Conservation (phyloP, 2,329 filamentous ascomycete genomes). For the Pseudocercospora ulei region DNA sequence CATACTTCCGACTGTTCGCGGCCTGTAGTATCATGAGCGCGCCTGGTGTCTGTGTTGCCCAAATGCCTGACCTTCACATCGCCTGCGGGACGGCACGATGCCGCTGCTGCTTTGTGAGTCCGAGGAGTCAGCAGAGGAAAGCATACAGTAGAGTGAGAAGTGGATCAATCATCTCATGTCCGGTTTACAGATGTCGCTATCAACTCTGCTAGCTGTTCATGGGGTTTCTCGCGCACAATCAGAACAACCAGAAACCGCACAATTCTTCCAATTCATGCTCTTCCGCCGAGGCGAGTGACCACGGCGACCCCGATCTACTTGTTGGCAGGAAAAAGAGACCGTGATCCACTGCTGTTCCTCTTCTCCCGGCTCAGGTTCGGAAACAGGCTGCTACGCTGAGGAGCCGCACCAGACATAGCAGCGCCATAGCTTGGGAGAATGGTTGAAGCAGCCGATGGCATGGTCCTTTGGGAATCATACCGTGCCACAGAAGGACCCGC, state of each 20-base stretch:
- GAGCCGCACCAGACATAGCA: neutral
- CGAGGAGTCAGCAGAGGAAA: no score
- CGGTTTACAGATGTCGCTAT: constrained; percentile 5
- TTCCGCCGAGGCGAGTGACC: constrained; percentile 1
- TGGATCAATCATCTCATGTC: no score
- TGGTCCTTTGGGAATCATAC: no score
- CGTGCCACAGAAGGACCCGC: no score
- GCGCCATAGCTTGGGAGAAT: constrained; percentile 2
- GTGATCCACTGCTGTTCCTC: constrained; percentile 1
- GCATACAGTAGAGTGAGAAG: no score
- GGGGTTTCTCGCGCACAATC: constrained; percentile 2
- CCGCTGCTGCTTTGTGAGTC: no score
- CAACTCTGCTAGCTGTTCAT: constrained; percentile 7
- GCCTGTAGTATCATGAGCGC: no score
- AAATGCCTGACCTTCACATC: no score
- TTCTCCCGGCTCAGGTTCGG: neutral
- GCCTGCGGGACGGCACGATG: no score
- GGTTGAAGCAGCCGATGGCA: neutral
- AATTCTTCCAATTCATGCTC: constrained; percentile 3
- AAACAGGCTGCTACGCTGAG: neutral
- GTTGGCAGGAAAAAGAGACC: constrained; percentile 9
- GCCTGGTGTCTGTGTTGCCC: no score
- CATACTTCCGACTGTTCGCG: no score
- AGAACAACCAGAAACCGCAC: constrained; percentile 3
- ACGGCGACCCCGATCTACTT: constrained; percentile 1